Evolutionary conservation across 2,329 filamentous ascomycete genomes (phyloP).

Genomic region (Dothiorella sarmentorum): DNA sequence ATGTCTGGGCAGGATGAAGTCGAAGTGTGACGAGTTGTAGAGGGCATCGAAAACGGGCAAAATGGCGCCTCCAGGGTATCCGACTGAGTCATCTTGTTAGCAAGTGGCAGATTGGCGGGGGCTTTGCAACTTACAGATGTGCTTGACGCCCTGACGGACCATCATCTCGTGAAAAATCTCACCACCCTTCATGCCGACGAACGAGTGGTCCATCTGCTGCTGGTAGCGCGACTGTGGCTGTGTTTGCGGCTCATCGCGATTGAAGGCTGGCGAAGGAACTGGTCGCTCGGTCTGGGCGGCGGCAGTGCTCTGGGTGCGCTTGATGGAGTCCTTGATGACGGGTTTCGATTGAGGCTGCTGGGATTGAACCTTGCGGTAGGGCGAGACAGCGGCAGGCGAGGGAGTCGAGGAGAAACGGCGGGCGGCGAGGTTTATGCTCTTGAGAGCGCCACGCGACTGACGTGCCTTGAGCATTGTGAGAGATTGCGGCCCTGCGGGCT

Average conservation of each 20-base stretch:
- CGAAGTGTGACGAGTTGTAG: constrained; percentile 95
- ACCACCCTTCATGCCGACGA: constrained; percentile 92
- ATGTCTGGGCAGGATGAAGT: constrained; percentile 92
- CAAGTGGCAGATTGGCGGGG: background rate
- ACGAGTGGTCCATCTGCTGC: constrained; percentile 56
- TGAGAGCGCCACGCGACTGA: constrained; percentile 37
- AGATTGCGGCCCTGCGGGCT: constrained; percentile 4
- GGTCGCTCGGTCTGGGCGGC: constrained; percentile 39
- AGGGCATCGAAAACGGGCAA: constrained; percentile 98
- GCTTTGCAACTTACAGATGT: constrained; percentile 70
- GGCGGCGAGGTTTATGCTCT: constrained; percentile 37
- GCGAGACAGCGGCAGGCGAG: constrained; percentile 39
- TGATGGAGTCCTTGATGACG: constrained; percentile 37
- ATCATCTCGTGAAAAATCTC: constrained; percentile 99
- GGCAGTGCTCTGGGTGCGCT: constrained; percentile 43
- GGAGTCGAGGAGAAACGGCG: constrained; percentile 44
- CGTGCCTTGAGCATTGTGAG: constrained; percentile 33
- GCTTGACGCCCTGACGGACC: constrained; percentile 85
- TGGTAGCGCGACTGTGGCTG: constrained; percentile 42
- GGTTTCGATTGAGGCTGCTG: constrained; percentile 24
- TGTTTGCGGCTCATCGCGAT: constrained; percentile 47
- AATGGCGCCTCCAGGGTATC: constrained; percentile 91
- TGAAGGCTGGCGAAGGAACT: constrained; percentile 48
- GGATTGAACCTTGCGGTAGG: constrained; percentile 39
- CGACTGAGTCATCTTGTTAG: constrained; percentile 37